Conservation (phyloP, 1,284 basidiomycete genomes). For the Wallemia hederae region DNA sequence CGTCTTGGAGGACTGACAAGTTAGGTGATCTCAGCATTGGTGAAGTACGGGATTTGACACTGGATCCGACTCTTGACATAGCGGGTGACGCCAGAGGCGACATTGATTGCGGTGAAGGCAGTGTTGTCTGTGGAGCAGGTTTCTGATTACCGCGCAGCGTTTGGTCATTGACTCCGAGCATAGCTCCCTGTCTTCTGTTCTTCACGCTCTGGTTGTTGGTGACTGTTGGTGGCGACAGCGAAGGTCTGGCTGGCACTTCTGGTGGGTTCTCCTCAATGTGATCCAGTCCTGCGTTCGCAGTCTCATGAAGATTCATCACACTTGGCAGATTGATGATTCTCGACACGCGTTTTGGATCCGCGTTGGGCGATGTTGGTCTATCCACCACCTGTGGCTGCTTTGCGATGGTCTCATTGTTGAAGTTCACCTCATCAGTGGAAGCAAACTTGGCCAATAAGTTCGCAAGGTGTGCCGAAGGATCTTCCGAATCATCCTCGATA, state of each 20-base stretch:
- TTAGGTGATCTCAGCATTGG: background rate
- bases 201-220: background rate
- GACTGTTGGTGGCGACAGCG: background rate
- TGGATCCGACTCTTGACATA: background rate
- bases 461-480: background rate
- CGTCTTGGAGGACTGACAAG: background rate
- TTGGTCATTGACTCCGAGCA: background rate
- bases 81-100: background rate
- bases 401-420: background rate
- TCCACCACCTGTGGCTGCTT: background rate
- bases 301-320: background rate
- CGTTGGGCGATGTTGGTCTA: background rate
- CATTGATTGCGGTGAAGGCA: background rate
- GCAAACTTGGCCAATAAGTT: background rate
- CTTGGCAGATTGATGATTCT: background rate
- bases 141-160: background rate
- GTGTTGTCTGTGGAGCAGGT: background rate
- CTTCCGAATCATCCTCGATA: background rate
- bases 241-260: background rate
- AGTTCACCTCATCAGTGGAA: background rate
- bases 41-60: background rate
- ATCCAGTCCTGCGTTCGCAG: background rate
- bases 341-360: background rate
- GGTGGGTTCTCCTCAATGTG: background rate
- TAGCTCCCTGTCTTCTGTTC: background rate